phyloP scores from a whole-genome alignment of 441 rosid genomes.

The Gossypium trilobum region DNA sequence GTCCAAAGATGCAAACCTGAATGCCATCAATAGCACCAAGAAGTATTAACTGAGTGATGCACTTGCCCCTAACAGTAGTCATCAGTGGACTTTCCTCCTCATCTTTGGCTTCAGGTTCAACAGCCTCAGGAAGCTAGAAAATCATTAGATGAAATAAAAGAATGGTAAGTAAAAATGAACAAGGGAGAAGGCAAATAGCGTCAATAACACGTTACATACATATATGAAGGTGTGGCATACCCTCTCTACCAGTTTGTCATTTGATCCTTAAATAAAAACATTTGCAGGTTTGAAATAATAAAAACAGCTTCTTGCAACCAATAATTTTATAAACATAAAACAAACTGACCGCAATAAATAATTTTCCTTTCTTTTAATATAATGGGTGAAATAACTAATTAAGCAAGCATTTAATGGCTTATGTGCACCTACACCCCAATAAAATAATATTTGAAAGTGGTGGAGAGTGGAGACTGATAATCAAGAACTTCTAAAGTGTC shows the following conservation, averaged over 20 bases:
- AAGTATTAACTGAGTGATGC: conserved; percentile 85
- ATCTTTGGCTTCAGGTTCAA: conserved; percentile 57
- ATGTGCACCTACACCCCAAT: neutral
- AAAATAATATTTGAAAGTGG: neutral
- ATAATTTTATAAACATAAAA: neutral
- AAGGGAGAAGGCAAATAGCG: neutral
- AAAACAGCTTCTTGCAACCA: neutral
- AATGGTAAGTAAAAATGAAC: neutral
- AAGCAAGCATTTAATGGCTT: neutral
- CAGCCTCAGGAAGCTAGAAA: conserved; percentile 50
- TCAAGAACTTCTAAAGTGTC: neutral
- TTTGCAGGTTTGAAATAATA: neutral
- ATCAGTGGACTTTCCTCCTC: conserved; percentile 79
- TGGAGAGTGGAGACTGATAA: neutral
- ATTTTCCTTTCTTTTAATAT: neutral
- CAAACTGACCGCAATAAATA: neutral
- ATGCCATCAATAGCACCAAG: conserved; percentile 88
- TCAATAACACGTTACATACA: neutral
- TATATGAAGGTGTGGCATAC: neutral
- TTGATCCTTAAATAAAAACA: neutral
- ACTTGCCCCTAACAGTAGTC: conserved; percentile 81
- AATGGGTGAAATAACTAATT: neutral
- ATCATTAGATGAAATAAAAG: conserved; percentile 9
- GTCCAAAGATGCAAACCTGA: conserved; percentile 48
- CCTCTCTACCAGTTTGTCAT: neutral